Base-by-base conservation (phyloP, 2,329 filamentous ascomycete genomes). In the Laburnicola sp. region DNA sequence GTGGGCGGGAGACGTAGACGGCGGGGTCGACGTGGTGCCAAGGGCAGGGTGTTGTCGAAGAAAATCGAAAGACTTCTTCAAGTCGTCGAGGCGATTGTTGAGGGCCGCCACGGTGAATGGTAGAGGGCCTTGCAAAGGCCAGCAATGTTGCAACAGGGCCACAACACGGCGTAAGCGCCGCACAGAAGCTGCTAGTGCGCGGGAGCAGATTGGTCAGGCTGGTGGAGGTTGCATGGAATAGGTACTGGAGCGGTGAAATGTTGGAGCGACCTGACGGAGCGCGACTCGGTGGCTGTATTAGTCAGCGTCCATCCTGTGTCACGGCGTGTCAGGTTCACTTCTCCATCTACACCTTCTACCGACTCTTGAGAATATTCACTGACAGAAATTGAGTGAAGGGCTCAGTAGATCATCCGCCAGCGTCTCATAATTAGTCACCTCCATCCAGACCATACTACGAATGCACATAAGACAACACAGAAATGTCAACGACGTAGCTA, bases 71-170 rank as follows among this genome's bases (percentile, higher is more conserved):
- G 68, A 68, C 64, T 64, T 70, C 60, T 69, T 72, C 57, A 70
- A 62, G 65, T 72, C 67, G 58, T 64, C 64, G 53, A 70, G 45
- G 42, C 69, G 47, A 41, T 49, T 59, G 51, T 65, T 68, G 43
- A 68, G 52, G 53, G 67, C 68, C 68, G 69, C 69, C 69, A 72
- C 68, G 66, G 60, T 72, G 69, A 56, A 59, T 36, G 53, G 34
- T 31, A 11, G 25, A 45, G 30, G 30, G 28, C 8, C 9, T 26
- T 38, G 16, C 21, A 16, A 25, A 30, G 41, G 4, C 41, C 41
- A 30, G 7, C 43, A 30, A 16, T 44, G 48, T 46, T 51, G 47
- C 34, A 36, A 46, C 28, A 41, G 48, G 51, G 47, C 47, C 32
- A n/a, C n/a, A 44, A 43, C 36, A 43, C 54, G 43, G 49, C 25